Evolutionary conservation across 2,329 filamentous ascomycete genomes (phyloP).

Genomic region (Corniculantispora saksenae): DNA sequence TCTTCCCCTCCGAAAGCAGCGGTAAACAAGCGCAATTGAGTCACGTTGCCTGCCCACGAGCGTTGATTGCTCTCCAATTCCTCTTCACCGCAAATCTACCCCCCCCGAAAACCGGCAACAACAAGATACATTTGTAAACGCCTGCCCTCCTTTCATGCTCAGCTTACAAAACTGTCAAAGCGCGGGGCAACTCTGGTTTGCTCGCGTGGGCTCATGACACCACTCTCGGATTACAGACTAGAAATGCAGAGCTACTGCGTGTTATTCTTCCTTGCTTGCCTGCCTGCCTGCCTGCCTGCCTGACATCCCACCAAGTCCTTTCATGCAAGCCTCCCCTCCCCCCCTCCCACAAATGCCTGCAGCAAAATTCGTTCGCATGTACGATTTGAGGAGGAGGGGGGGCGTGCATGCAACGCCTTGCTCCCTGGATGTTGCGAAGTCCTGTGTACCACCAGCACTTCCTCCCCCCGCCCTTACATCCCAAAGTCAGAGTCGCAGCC

Average conservation of each 20-base stretch:
- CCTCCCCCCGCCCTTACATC: neutral
- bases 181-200: neutral
- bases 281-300: no score
- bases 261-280: neutral
- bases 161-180: no score
- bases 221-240: neutral
- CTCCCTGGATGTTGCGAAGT: no score
- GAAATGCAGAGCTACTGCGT: neutral
- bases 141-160: no score
- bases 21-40: neutral
- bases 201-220: neutral
- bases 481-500: neutral
- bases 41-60: neutral
- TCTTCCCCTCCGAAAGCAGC: neutral
- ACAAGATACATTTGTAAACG: no score
- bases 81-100: no score
- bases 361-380: neutral
- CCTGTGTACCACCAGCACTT: no score
- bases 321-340: neutral
- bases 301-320: no score
- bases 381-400: neutral
- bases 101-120: no score
- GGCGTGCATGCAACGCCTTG: neutral
- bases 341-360: neutral
- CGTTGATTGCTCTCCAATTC: no score